Evolutionary conservation across 352 stramenopile genomes (phyloP).

Genomic region (Pythium sp.): DNA sequence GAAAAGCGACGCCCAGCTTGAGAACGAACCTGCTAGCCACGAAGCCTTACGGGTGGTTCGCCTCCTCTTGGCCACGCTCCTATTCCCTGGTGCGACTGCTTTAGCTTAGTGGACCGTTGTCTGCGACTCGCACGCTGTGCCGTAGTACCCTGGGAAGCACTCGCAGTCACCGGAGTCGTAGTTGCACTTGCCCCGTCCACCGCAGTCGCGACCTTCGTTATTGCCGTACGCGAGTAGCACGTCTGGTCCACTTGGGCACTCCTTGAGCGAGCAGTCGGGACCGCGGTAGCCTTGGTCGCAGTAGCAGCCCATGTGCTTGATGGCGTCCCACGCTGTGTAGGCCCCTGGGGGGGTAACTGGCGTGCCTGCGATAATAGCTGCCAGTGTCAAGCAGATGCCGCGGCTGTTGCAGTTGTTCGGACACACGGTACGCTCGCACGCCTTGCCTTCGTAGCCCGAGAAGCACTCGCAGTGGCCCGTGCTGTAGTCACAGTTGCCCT

Average conservation of each 20-base stretch:
- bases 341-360: slow-evolving; percentile 7
- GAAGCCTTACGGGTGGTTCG: neutral
- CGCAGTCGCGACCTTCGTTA: slow-evolving; percentile 86
- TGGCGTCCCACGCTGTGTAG: slow-evolving; percentile 88
- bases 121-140: slow-evolving; percentile 87
- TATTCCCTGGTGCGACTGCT: slow-evolving; percentile 3
- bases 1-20: neutral
- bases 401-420: slow-evolving; percentile 94
- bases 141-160: slow-evolving; percentile 95
- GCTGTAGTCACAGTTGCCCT: slow-evolving; percentile 89
- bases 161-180: slow-evolving; percentile 91
- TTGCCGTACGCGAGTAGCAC: slow-evolving; percentile 85
- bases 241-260: slow-evolving; percentile 92
- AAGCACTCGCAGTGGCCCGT: slow-evolving; percentile 91
- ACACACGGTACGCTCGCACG: slow-evolving; percentile 90
- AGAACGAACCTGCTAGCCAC: neutral
- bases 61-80: neutral
- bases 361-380: slow-evolving; percentile 60
- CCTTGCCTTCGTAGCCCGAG: slow-evolving; percentile 87
- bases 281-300: slow-evolving; percentile 94
- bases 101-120: slow-evolving; percentile 75
- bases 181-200: slow-evolving; percentile 94
- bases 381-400: slow-evolving; percentile 92
- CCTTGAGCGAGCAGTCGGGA: slow-evolving; percentile 94
- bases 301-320: slow-evolving; percentile 93